Evolutionary conservation across 441 rosid species (phyloP).

Genomic region (Populus hybrid): DNA sequence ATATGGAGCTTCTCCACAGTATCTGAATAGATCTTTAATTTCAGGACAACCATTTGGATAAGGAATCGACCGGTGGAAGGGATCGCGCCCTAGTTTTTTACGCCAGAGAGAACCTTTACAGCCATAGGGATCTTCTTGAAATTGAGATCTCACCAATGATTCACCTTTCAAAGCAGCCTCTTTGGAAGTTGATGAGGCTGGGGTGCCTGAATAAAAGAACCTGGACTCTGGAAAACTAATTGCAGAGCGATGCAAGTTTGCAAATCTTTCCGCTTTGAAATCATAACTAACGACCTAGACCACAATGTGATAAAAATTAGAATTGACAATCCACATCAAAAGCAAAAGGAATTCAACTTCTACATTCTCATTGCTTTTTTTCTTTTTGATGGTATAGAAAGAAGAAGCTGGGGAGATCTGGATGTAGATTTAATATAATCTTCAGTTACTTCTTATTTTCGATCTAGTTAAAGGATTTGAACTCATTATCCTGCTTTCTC

Average conservation of each 20-base stretch:
- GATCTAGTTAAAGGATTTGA: background rate
- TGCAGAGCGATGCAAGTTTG: slow-evolving; percentile 74
- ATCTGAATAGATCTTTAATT: slow-evolving; percentile 64
- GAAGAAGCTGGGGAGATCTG: background rate
- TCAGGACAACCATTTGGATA: slow-evolving; percentile 93
- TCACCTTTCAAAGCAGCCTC: slow-evolving; percentile 81
- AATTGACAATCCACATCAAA: background rate
- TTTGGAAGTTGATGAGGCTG: slow-evolving; percentile 52
- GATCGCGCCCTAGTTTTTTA: slow-evolving; percentile 89
- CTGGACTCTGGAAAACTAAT: slow-evolving; percentile 80
- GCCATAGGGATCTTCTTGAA: slow-evolving; percentile 81
- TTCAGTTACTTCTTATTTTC: no score
- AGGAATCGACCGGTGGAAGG: slow-evolving; percentile 85
- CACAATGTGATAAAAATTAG: background rate
- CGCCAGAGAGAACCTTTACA: slow-evolving; percentile 73
- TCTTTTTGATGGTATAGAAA: background rate
- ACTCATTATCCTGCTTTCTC: background rate
- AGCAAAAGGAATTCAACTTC: background rate
- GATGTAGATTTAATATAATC: background rate
- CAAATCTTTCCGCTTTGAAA: slow-evolving; percentile 83
- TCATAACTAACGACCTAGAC: slow-evolving; percentile 88
- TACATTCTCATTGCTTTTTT: background rate
- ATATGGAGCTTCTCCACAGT: slow-evolving; percentile 72
- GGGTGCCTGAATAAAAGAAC: slow-evolving; percentile 74
- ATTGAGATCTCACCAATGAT: slow-evolving; percentile 75